phyloP scores from a whole-genome alignment of 768 basidiomycete species.

The Daedaleopsis nitida region DNA sequence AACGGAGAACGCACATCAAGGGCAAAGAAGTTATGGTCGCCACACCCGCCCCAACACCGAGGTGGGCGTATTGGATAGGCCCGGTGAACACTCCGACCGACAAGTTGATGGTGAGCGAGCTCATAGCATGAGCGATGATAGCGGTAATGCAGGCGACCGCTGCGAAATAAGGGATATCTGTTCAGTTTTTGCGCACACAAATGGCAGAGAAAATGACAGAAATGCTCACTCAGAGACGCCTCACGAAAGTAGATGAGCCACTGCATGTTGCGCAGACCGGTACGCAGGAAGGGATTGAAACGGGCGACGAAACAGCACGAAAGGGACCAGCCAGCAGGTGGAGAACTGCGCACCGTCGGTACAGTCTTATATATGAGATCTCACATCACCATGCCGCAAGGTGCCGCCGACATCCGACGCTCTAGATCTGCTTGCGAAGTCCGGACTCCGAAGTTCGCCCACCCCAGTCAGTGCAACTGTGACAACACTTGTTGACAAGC shows the following conservation, averaged over 20 bases:
- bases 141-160: background rate
- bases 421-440: background rate
- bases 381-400: constrained; percentile 6
- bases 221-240: background rate
- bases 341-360: background rate
- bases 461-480: too few species aligned
- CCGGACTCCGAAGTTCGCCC: background rate
- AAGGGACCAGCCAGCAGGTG: constrained; percentile 5
- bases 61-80: background rate
- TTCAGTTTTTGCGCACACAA: background rate
- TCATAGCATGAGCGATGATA: background rate
- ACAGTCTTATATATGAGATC: background rate
- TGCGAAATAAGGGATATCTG: background rate
- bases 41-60: background rate
- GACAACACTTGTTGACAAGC: background rate
- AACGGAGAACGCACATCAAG: background rate
- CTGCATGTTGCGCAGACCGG: constrained; percentile 5
- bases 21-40: background rate
- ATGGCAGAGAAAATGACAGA: too few species aligned
- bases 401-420: background rate
- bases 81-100: background rate
- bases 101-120: background rate
- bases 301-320: background rate
- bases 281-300: constrained; percentile 3
- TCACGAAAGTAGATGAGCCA: constrained; percentile 2